These are phyloP conservation scores for Rhizomucor miehei DNA, from an alignment of 371 early-diverging fungal genomes.

Conservation along the genomic window DNA sequence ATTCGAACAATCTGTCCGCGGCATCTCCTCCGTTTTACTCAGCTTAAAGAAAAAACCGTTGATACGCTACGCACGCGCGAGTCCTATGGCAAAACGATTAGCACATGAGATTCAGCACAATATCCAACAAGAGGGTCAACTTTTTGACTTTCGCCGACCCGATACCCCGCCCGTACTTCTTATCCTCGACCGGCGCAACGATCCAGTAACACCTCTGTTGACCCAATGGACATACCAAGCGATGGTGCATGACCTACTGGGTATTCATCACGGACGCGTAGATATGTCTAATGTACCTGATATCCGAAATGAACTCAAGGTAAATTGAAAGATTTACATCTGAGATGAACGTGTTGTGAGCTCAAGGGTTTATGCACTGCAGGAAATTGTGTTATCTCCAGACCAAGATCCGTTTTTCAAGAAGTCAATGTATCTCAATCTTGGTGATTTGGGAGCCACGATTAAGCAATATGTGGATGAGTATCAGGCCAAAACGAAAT, in stretches of 20 bases:
- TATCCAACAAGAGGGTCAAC: constrained; percentile 76
- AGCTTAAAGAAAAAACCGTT: constrained; percentile 88
- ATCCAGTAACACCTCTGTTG: constrained; percentile 96
- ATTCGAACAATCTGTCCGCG: constrained; percentile 75
- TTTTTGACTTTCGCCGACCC: constrained; percentile 79
- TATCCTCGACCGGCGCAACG: constrained; percentile 93
- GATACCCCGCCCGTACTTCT: constrained; percentile 88
- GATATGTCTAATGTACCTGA: constrained; percentile 84
- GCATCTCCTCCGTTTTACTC: constrained; percentile 73
- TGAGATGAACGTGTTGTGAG: too few species aligned
- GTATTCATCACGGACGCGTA: constrained; percentile 93
- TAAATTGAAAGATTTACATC: constrained; percentile 21
- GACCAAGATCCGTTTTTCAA: constrained; percentile 92
- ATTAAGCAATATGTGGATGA: constrained; percentile 93
- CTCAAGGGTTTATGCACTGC: too few species aligned
- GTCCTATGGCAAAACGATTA: constrained; percentile 76
- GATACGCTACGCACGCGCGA: constrained; percentile 83
- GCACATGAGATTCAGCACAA: constrained; percentile 82
- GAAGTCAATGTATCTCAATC: constrained; percentile 83
- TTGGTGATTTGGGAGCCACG: constrained; percentile 92
- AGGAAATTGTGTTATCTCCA: constrained; percentile 86
- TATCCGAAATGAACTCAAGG: constrained; percentile 78
- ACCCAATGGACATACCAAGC: constrained; percentile 99
- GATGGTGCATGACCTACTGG: constrained; percentile 97
- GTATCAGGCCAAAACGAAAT: constrained; percentile 87